Base-by-base conservation (phyloP, 371 early-diverging fungal species). In the Apophysomyces trapeziformis region DNA sequence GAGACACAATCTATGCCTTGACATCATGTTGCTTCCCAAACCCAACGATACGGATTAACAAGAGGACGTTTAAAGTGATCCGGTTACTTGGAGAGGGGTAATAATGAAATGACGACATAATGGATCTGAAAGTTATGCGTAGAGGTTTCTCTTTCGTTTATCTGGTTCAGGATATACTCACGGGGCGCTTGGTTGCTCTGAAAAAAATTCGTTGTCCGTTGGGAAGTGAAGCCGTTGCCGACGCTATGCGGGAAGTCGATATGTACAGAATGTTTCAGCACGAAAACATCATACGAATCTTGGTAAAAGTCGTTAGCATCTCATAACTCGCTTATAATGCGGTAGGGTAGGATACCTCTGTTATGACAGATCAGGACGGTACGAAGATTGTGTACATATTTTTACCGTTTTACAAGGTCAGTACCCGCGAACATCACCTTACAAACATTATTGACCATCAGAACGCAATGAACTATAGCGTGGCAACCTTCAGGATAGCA, bases 91-190 rank as follows among this genome's bases (percentile, higher is more conserved):
- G 87, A 9, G 87, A 87, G 83, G 87, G 87, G 87, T 87, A 78
- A 80, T 37, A 36, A 16, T 13, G 41, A 5, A 13, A 16, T 21
- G 37, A 7, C 35, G 13, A 5, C 3, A 32, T 21, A 26, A 47
- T n/a, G 37, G 12, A 46, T 36, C 32, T 61, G 11, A 9, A 47
- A 18, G 4, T 65, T 61, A 41, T n/a, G 21, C 7, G 45, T 65
- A 89, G 93, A 60, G 93, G 91, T 3, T 92, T 89, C 80, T 87
- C 90, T 57, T 84, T 82, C 60, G 93, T 92, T 8, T 85, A 87
- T 61, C 79, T 92, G 32, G 88, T 88, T 4, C 77, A 87, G 64
- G 89, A 89, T 65, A 68, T 68, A 38, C 65, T 76, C 6, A 77
- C 78, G 7, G 79, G 77, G 7, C 75, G 77, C 41, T 67, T 80